phyloP scores from a whole-genome alignment of 805 yeast genomes.

The Pichia rugopelliculosa region DNA sequence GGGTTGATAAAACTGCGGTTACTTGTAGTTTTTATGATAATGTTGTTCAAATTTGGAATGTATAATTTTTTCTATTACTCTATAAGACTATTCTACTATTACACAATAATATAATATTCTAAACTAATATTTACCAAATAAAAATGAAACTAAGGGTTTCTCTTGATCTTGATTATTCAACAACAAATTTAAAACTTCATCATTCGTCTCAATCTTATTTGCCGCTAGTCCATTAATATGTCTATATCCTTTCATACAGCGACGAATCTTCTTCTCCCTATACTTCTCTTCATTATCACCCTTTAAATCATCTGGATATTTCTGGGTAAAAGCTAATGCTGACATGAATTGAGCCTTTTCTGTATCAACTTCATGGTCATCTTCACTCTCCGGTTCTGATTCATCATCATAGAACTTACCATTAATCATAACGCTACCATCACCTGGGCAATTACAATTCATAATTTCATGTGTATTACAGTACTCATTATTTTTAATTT shows the following conservation, averaged over 20 bases:
- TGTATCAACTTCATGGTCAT: conserved; percentile 17
- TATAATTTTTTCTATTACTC: neutral
- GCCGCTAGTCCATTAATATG: conserved; percentile 39
- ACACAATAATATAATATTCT: neutral
- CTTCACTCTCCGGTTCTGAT: neutral
- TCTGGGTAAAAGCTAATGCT: conserved; percentile 41
- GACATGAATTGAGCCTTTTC: conserved; percentile 41
- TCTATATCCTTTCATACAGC: conserved; percentile 52
- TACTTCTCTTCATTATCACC: conserved; percentile 23
- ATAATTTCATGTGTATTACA: conserved; percentile 77
- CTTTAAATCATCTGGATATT: conserved; percentile 19
- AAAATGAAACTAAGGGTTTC: conserved; percentile 30
- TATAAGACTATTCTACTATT: neutral
- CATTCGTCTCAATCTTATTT: conserved; percentile 20
- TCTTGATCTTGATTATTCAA: conserved; percentile 18
- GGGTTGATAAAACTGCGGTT: conserved; percentile 53
- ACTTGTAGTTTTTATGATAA: conserved; percentile 93
- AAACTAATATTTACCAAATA: conserved; percentile 32
- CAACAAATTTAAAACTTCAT: conserved; percentile 28
- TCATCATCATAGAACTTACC: neutral
- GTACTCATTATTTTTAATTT: conserved; percentile 4
- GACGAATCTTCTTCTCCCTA: conserved; percentile 34
- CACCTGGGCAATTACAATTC: conserved; percentile 54
- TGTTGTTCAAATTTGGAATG: conserved; percentile 68
- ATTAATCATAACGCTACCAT: conserved; percentile 31